Base-by-base conservation (phyloP, 306 rosid species). In the Luffa acutangula region DNA sequence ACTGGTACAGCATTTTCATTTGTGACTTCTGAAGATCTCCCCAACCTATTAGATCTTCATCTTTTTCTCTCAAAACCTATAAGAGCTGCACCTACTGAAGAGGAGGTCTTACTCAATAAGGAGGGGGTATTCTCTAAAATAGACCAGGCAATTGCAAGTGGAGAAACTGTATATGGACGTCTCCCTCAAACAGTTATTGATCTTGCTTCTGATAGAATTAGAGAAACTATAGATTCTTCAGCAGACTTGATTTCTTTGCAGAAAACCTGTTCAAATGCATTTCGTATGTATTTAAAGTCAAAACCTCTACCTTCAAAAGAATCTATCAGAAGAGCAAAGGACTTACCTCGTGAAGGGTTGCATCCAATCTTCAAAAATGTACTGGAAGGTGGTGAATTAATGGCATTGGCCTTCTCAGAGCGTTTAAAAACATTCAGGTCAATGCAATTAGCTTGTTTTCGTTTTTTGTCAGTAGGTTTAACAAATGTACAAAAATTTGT, bases 331-430 rank as follows among this genome's bases (percentile, higher is more conserved):
- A 91, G 97, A 87, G 85, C 91, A 63, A 92, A 95, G 82, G 96
- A 89, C 84, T 84, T 92, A 18, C 92, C 95, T 52, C 81, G 84
- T 14, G 97, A 85, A 84, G 98, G 97, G 17, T 83, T 92, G 88
- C 97, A 94, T 88, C 98, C 98, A 17, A 85, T 91, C 54, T 94
- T 94, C 85, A 87, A 89, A 80, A 89, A 82, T 81, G 81, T 83
- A 81, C 84, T 92, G 82, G 92, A 88, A 83, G 91, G 90, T 1
- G 97, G 98, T 83, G 97, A 95, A 78, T 87, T 92, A 80, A 89
- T 82, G 87, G 98, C 98, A 33, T 84, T 95, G 86, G 98, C 98
- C 59, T 95, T 95, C 85, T 91, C 98, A n/a, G 98, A 95, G 86
- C 92, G 90, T 71, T 87, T 95, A 85, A 95, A 95, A 84, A 87